Percentiles rank a stretch among this genome's conserved stretches.
phyloP scores from a whole-genome alignment of 306 rosid genomes.

The Lathyrus sativus region DNA sequence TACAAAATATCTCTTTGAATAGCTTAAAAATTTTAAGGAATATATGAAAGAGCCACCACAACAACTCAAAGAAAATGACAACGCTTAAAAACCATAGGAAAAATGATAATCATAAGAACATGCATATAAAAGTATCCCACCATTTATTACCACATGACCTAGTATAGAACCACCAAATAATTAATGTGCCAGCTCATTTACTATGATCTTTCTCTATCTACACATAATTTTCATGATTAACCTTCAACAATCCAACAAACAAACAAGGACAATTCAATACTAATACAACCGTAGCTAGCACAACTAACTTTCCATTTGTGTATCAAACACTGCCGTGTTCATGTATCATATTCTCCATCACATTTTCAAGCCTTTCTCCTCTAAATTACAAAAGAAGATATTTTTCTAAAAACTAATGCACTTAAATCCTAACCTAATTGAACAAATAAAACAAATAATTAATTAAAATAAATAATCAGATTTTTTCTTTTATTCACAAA shows the following conservation, averaged over 20 bases:
- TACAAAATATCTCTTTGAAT: neutral
- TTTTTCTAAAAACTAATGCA: neutral
- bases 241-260: neutral
- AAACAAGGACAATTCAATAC: neutral
- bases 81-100: neutral
- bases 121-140: neutral
- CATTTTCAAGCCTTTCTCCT: neutral
- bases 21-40: neutral
- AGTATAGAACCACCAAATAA: neutral
- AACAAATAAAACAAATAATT: neutral
- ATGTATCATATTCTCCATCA: neutral
- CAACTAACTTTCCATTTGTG: constrained; percentile 2
- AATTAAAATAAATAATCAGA: constrained; percentile 36
- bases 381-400: neutral
- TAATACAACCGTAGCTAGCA: neutral
- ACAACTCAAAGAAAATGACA: constrained; percentile 21
- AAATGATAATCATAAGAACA: constrained; percentile 13
- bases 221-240: constrained; percentile 7
- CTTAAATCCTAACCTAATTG: neutral
- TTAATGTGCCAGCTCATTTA: constrained; percentile 1
- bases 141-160: neutral
- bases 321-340: neutral
- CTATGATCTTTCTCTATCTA: neutral
- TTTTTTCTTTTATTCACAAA: constrained; percentile 28
- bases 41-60: constrained; percentile 5